These are phyloP conservation scores for Calvatia gigantea DNA, from an alignment of 768 basidiomycete genomes.

Conservation along the genomic window DNA sequence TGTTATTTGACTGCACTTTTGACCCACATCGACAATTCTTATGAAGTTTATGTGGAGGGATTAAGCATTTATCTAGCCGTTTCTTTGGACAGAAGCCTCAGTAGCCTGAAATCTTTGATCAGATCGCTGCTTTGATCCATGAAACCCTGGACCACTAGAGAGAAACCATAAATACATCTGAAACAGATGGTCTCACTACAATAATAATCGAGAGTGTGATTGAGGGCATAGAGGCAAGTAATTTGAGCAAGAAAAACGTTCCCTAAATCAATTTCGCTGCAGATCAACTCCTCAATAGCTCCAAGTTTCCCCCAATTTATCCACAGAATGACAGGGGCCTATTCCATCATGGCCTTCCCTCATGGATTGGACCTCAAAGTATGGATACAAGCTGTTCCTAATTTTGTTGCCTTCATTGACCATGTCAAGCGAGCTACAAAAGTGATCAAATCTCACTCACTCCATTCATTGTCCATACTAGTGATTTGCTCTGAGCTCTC, in stretches of 20 bases:
- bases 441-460: not conserved
- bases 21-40: not conserved
- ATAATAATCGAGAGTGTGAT: not conserved
- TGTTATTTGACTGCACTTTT: not conserved
- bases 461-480: constrained; percentile 6
- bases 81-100: not conserved
- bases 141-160: not conserved
- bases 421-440: not conserved
- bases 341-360: not conserved
- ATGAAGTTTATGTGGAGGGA: not conserved
- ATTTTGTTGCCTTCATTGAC: constrained; percentile 3
- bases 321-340: not conserved
- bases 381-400: constrained; percentile 8
- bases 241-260: not conserved
- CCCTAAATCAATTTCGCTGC: not conserved
- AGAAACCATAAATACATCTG: not conserved
- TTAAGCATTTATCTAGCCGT: not conserved
- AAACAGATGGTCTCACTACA: not conserved
- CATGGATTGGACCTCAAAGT: not conserved
- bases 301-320: not conserved
- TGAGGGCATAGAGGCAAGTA: not conserved
- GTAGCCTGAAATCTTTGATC: not conserved
- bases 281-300: not conserved
- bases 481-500: constrained; percentile 34
- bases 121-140: not conserved